phyloP scores from a whole-genome alignment of 331 rosid genomes.

The Malus hybrid region DNA sequence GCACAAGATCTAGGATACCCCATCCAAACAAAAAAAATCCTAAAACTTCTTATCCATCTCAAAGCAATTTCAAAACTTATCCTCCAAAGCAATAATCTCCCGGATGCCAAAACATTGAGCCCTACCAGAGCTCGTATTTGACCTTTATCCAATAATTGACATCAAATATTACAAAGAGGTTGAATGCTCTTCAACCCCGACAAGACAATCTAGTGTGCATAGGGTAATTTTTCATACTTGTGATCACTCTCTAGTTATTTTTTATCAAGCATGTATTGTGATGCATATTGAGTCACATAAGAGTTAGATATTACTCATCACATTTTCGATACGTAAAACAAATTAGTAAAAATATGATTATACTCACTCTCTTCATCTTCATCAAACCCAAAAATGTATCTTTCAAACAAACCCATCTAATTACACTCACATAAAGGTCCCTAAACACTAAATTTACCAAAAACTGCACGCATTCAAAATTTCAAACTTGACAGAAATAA shows the following conservation, averaged over 20 bases:
- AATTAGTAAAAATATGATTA: not conserved
- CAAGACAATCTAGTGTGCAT: not conserved
- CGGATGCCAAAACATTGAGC: not conserved
- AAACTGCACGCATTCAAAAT: not conserved
- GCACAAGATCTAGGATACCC: not conserved
- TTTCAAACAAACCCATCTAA: not conserved
- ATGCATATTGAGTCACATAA: not conserved
- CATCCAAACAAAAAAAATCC: not conserved
- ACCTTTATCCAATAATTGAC: not conserved
- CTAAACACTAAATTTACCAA: not conserved
- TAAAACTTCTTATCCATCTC: not conserved
- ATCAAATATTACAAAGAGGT: not conserved
- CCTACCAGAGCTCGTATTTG: not conserved
- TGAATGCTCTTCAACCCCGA: not conserved
- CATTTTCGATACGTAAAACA: not conserved
- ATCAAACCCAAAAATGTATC: not conserved
- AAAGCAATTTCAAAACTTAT: not conserved
- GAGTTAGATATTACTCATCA: not conserved
- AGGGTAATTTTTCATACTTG: not conserved
- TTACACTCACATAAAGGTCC: not conserved
- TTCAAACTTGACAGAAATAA: not conserved
- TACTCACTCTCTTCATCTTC: not conserved
- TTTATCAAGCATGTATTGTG: not conserved
- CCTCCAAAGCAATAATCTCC: not conserved
- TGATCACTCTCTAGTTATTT: not conserved